Base-by-base conservation (phyloP, 306 rosid genomes). In the Citrullus mucosospermus region DNA sequence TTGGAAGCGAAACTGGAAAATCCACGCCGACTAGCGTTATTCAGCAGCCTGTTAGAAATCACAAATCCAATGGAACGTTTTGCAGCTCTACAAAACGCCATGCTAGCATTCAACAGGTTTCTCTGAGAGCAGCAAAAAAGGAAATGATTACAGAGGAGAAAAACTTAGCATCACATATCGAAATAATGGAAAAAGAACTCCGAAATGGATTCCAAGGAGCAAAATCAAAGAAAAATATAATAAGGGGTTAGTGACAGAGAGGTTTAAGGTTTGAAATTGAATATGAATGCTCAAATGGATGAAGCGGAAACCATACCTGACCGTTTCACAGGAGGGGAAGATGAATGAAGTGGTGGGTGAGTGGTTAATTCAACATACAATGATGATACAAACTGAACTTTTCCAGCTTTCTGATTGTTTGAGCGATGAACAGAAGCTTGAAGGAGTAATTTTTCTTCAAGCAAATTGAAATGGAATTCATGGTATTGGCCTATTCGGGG, bases 71-170 rank as follows among this genome's bases (percentile, higher is more conserved):
- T 56, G 80, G 84, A 81, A 66, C 87, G 85, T 77, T 58, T 88
- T 50, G 82, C 63, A 69, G 78, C 83, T 30, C 81, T 81, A 60
- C 61, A 54, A 80, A 85, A 83, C 71, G 91, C 86, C 91, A 88
- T 88, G 17, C 16, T 59, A 43, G 78, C 32, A 14, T 28, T 62
- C 65, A 58, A 61, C 18, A 43, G 25, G 13, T 46, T 61, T 20
- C 53, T 56, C 43, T 36, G 72, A 25, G 41, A 46, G 76, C 58
- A 71, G 56, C 20, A 70, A 22, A 43, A 43, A 44, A 2, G 20
- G 14, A 46, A 70, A 70, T 25, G n/a, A 43, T 41, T 28, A 34
- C 66, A 44, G 22, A 61, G 59, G 57, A 56, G 5, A 71, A 41
- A 48, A 20, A 28, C 39, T 15, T 56, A 15, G 28, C 60, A 78